Percentiles rank a stretch among this genome's conserved stretches.
Evolutionary conservation across 225 moss, liverwort and hornwort genomes (phyloP).

Genomic region (Polytrichum commune): DNA sequence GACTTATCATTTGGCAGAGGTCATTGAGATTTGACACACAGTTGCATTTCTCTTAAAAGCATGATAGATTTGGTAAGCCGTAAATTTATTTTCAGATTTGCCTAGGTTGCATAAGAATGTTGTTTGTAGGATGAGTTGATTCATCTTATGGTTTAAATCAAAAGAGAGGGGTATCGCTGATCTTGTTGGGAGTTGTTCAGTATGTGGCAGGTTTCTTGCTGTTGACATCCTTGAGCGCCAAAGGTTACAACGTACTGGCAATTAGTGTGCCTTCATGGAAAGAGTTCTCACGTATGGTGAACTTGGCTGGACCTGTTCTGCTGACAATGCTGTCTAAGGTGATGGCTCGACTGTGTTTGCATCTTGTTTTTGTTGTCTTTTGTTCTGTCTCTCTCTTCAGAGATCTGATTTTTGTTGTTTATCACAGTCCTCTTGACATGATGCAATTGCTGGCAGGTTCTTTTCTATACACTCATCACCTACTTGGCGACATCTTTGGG

Average conservation of each 20-base stretch:
- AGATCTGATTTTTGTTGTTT: too few relatives aligned
- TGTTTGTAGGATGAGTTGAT: too few relatives aligned
- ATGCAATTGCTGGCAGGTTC: conserved; percentile 36
- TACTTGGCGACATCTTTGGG: conserved; percentile 90
- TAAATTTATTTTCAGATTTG: too few relatives aligned
- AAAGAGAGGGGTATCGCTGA: not conserved
- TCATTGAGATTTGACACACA: too few relatives aligned
- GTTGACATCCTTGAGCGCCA: conserved; percentile 68
- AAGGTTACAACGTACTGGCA: conserved; percentile 86
- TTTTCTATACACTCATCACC: conserved; percentile 81
- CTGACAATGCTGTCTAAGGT: conserved; percentile 97
- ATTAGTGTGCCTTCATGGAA: conserved; percentile 55
- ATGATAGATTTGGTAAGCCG: too few relatives aligned
- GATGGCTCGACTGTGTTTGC: conserved; percentile 1
- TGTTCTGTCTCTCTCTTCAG: not conserved
- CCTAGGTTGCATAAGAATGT: too few relatives aligned
- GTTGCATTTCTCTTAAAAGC: too few relatives aligned
- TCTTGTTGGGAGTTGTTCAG: conserved; percentile 38
- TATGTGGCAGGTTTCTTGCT: conserved; percentile 82
- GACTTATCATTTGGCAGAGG: too few relatives aligned
- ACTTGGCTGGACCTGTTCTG: conserved; percentile 78
- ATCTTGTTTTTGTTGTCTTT: not conserved
- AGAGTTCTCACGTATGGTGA: conserved; percentile 56
- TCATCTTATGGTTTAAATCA: too few relatives aligned
- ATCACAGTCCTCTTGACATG: not conserved